These are phyloP conservation scores for Sugiyamaella pinicola DNA, from an alignment of 1,139 yeast genomes.

Conservation along the genomic window DNA sequence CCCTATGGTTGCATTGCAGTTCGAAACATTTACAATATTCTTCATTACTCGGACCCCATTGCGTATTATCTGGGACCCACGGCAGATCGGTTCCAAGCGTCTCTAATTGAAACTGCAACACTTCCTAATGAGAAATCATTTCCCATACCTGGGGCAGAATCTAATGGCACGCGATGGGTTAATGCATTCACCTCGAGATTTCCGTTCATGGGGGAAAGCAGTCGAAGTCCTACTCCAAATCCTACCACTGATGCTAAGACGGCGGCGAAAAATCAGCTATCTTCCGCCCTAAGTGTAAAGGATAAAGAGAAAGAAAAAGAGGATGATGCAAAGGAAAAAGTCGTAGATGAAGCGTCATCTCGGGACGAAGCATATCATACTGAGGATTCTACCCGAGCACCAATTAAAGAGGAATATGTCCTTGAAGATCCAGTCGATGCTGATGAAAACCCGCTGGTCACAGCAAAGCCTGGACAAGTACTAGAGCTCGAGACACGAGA, in stretches of 20 bases:
- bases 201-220: constrained; percentile 24
- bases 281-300: too few relatives aligned
- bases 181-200: constrained; percentile 30
- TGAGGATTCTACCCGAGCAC: background rate
- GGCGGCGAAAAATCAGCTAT: too few relatives aligned
- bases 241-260: too few relatives aligned
- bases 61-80: constrained; percentile 45
- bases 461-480: constrained; percentile 21
- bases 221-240: constrained; percentile 6
- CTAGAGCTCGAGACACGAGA: constrained; percentile 39
- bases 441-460: constrained; percentile 19
- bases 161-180: constrained; percentile 26
- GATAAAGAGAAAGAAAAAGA: too few relatives aligned
- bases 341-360: too few relatives aligned
- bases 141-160: constrained; percentile 21
- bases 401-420: background rate
- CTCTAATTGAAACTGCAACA: constrained; percentile 35
- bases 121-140: constrained; percentile 34
- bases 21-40: constrained; percentile 44
- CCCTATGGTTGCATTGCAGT: constrained; percentile 48
- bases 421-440: constrained; percentile 15
- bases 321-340: constrained; percentile 20
- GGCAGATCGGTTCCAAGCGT: constrained; percentile 40
- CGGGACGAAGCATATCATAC: too few relatives aligned
- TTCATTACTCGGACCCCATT: constrained; percentile 48